A percentile compares a stretch with the other conserved stretches of the same genome.
These are phyloP conservation scores for Ananas comosus DNA, from an alignment of 176 grass and related monocot species.

Conservation along the genomic window DNA sequence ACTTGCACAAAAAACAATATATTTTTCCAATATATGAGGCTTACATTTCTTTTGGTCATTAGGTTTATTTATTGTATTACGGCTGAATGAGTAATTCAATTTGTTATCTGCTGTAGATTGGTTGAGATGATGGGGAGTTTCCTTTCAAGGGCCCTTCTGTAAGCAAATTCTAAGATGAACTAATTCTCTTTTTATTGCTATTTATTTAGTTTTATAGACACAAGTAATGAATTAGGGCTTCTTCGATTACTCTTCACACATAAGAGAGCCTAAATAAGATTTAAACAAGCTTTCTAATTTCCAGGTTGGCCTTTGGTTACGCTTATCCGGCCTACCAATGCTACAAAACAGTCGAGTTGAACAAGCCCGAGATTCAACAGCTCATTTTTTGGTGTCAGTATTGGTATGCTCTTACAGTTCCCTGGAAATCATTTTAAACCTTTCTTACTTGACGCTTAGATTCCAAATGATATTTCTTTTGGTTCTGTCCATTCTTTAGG, in stretches of 20 bases:
- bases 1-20: too few relatives aligned
- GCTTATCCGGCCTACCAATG: conserved; percentile 7
- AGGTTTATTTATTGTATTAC: background rate
- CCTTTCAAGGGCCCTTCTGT: background rate
- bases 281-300: background rate
- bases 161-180: background rate
- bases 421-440: background rate
- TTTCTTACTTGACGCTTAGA: background rate
- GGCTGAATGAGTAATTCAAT: background rate
- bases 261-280: background rate
- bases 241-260: background rate
- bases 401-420: background rate
- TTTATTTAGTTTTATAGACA: background rate
- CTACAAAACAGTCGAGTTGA: conserved; percentile 11
- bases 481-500: conserved; percentile 5
- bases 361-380: conserved; percentile 13
- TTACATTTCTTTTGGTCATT: background rate
- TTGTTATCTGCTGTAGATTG: background rate
- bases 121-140: conserved; percentile 11
- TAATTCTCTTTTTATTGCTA: background rate
- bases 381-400: conserved; percentile 12
- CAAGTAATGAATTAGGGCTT: background rate
- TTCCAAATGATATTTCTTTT: too few relatives aligned
- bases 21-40: background rate
- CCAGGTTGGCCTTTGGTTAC: conserved; percentile 3